Base-by-base conservation (phyloP, 495 filamentous ascomycete genomes). In the Sphaerosporella brunnea region DNA sequence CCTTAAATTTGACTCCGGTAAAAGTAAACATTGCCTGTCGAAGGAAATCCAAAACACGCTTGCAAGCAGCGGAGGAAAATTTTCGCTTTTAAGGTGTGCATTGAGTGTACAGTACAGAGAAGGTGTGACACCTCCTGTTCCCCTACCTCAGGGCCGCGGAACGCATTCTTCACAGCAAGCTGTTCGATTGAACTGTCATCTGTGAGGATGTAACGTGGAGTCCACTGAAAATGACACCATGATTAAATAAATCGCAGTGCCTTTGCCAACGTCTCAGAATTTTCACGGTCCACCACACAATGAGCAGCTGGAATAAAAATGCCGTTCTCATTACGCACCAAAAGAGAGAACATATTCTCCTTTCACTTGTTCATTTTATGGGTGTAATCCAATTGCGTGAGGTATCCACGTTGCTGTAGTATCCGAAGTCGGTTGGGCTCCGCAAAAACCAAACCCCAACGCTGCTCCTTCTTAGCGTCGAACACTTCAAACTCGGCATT, bases 131-230 rank as follows among this genome's bases (percentile, higher is more conserved):
- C 28, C 13, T 32, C 28, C 10, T 42, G 28, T 42, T 49, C 41
- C 2, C 20, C 9, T 7, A 19, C 36, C 16, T 11, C 11, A 39
- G 23, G 36, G 15, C 30, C 23, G 16, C 18, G 15, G 16, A 50
- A 50, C 15, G 47, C 25, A 7, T 43, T 26, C 4, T 19, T n/a
- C 10, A 45, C 47, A 30, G 16, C 38, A 24, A 19, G 18, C 2
- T 50, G 37, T 19, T 50, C n/a, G 18, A 44, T 36, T 3, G 39
- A 13, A n/a, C 38, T 49, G 32, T 49, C 28, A 42, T 49, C 37
- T 21, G 47, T 49, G 25, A 50, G 23, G 11, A 28, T 23, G 34
- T 50, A 50, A 13, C 16, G 16, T 28, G 41, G 39, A n/a, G n/a
- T n/a, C n/a, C n/a, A n/a, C n/a, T n/a, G n/a, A n/a, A n/a, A 50